A percentile compares a stretch with the other conserved stretches of the same genome.
phyloP scores from a whole-genome alignment of 805 yeast genomes.

The Wickerhamiella galacta region DNA sequence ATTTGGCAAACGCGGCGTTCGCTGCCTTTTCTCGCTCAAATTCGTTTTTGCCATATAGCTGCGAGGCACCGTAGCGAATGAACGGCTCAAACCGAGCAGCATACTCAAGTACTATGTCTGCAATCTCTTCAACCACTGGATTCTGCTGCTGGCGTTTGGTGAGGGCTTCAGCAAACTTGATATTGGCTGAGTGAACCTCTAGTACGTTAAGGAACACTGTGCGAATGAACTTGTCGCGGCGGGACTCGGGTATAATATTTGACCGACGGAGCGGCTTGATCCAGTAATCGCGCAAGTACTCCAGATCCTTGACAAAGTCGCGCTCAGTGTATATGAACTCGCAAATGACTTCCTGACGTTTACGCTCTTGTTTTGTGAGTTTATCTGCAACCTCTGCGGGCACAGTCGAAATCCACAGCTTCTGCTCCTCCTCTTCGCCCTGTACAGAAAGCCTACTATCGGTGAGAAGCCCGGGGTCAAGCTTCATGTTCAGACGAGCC shows the following conservation, averaged over 20 bases:
- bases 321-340: conserved; percentile 89
- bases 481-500: conserved; percentile 75
- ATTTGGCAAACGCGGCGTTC: conserved; percentile 81
- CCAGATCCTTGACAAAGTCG: conserved; percentile 87
- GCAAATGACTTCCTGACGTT: conserved; percentile 87
- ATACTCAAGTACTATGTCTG: conserved; percentile 71
- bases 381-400: conserved; percentile 61
- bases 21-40: conserved; percentile 85
- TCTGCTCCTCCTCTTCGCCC: conserved; percentile 57
- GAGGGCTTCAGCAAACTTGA: conserved; percentile 74
- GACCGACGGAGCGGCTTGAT: conserved; percentile 79
- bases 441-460: conserved; percentile 44
- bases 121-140: conserved; percentile 71
- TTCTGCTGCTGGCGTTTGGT: conserved; percentile 72
- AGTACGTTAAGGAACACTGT: conserved; percentile 82
- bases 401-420: conserved; percentile 88
- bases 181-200: conserved; percentile 72
- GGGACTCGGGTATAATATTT: conserved; percentile 73
- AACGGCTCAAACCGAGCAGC: conserved; percentile 85
- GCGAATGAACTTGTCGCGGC: conserved; percentile 78
- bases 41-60: conserved; percentile 87
- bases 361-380: conserved; percentile 68
- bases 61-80: conserved; percentile 83
- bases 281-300: conserved; percentile 84
- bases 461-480: conserved; percentile 67